phyloP scores from a whole-genome alignment of 2,329 filamentous ascomycete genomes.

The Fusarium sp. region DNA sequence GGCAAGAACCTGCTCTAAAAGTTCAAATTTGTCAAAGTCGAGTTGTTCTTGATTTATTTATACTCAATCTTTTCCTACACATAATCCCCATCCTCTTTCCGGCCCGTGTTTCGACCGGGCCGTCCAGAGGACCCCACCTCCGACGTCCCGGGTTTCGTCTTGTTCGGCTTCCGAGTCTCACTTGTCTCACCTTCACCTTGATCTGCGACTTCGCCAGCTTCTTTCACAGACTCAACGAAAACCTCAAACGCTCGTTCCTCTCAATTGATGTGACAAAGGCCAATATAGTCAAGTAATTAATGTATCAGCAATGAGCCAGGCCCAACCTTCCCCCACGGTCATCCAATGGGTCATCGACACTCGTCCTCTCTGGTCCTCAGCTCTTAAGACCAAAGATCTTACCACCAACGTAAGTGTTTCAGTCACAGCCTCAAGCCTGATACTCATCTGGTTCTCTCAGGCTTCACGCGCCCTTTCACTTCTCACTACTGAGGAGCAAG shows the following conservation, averaged over 20 bases:
- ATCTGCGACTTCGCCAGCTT: neutral
- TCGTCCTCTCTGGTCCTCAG: conserved; percentile 66
- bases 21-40: neutral
- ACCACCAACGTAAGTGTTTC: conserved; percentile 56
- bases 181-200: conserved; percentile 19
- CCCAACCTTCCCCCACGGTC: conserved; percentile 51
- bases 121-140: conserved; percentile 29
- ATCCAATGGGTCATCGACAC: conserved; percentile 74
- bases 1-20: conserved; percentile 21
- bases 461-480: conserved; percentile 66
- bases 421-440: neutral
- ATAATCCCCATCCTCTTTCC: neutral
- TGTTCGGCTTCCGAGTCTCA: conserved; percentile 38
- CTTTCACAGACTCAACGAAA: neutral
- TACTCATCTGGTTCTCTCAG: conserved; percentile 49
- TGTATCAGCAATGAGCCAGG: conserved; percentile 25
- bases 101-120: conserved; percentile 34
- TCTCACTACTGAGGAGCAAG: conserved; percentile 66
- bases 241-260: conserved; percentile 8
- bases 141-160: conserved; percentile 35
- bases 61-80: neutral
- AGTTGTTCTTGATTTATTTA: neutral
- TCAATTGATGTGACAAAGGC: neutral
- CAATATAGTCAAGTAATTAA: neutral
- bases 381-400: conserved; percentile 61